Evolutionary conservation across 225 moss, liverwort and hornwort species (phyloP).

Genomic region (Sphagnum tenellum): DNA sequence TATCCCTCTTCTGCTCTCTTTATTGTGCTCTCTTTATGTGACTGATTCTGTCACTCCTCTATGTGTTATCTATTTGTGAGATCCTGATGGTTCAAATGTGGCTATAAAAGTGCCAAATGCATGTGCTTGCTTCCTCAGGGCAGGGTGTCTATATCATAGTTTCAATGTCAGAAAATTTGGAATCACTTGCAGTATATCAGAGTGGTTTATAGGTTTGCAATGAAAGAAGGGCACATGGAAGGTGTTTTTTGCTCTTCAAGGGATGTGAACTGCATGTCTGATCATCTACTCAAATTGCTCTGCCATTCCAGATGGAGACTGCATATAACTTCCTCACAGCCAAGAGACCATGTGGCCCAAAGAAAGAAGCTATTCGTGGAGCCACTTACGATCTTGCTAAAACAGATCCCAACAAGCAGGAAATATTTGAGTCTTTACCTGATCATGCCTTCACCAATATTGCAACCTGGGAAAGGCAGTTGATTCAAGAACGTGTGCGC

Average conservation of each 20-base stretch:
- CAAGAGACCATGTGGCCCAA: slow-evolving; percentile 20
- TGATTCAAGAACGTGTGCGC: slow-evolving; percentile 12
- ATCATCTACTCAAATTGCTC: background rate
- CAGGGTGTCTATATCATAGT: too few relatives aligned
- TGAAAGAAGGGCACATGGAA: too few relatives aligned
- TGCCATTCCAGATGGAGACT: slow-evolving; percentile 8
- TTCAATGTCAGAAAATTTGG: too few relatives aligned
- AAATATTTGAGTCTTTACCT: slow-evolving; percentile 9
- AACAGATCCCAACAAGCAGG: slow-evolving; percentile 5
- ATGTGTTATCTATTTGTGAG: background rate
- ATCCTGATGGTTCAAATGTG: background rate
- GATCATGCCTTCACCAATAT: slow-evolving; percentile 9
- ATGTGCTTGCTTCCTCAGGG: too few relatives aligned
- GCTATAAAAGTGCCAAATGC: too few relatives aligned
- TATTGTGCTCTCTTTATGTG: background rate
- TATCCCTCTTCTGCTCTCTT: background rate
- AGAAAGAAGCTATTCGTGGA: slow-evolving; percentile 19
- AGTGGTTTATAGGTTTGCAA: too few relatives aligned
- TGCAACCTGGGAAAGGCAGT: slow-evolving; percentile 15
- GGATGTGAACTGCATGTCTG: too few relatives aligned
- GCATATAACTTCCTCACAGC: slow-evolving; percentile 12
- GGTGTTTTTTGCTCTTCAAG: too few relatives aligned
- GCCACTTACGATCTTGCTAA: slow-evolving; percentile 19
- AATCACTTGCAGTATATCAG: too few relatives aligned
- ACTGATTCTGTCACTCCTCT: background rate